Evolutionary conservation across 2,329 filamentous ascomycete genomes (phyloP), one percentile per base, ranked within the genome.

Genomic region (Pestalotiopsis sp.): DNA sequence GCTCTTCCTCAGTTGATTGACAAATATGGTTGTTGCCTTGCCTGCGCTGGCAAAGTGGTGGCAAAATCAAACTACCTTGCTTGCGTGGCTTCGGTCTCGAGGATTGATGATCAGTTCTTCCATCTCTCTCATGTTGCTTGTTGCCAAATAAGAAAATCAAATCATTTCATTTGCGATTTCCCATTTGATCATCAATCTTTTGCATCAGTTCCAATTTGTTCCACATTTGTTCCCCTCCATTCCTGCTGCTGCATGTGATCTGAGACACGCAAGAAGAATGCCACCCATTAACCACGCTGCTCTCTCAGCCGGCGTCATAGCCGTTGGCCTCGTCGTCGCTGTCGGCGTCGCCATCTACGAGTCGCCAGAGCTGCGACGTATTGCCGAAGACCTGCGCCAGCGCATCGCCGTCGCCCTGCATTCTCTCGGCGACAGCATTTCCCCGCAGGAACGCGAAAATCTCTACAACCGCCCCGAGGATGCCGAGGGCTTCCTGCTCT

Each of bases 391-490:
- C 75, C 81, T 90, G 68, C 87, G 88, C 68, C 85, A 88, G 68
- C 84, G 86, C 69, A 87, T 91, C 73, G 87, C 88, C 71, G 75
- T 89, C 55, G 87, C 88, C 62, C 78, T 91, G 14, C 86, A 89
- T 73, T 82, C 84, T 10, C 81, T 90, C 35, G 86, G 88, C 68
- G 87, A 91, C 67, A 83, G 82, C 71, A 84, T 89, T 76, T 80
- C 82, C 60, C 83, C 85, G 3, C 78, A 82, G 67, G 76, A 78
- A 56, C 78, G 80, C 38, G 80, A 87, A 71, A 89, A 89, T 67
- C 78, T 86, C 35, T 90, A 90, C 78, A 91, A 91, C 75, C 81
- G 89, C 13, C 89, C 89, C 64, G 89, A 91, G 75, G 89, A 91
- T 76, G 88, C 88, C 67, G 85, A 90, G 66, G 89, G 88, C 9